Evolutionary conservation across 2,329 filamentous ascomycete species (phyloP).

Genomic region (Beauveria sp.): DNA sequence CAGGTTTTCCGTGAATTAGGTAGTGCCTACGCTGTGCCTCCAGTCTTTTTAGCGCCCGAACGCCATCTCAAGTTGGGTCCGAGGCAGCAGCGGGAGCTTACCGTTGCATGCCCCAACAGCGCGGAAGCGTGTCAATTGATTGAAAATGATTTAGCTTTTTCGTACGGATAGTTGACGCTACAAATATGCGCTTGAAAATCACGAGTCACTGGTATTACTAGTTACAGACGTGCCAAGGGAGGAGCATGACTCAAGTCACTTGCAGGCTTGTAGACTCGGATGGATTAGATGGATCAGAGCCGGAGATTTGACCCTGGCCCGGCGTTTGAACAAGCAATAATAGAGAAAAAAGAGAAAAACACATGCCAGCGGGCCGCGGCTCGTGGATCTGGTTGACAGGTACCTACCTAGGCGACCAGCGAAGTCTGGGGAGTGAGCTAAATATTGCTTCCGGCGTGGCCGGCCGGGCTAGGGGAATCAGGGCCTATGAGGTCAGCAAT

Average conservation of each 20-base stretch:
- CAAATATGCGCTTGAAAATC: no score
- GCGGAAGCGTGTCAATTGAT: background rate
- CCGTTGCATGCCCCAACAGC: background rate
- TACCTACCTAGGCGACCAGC: no score
- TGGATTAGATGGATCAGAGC: background rate
- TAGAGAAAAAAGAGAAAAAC: background rate
- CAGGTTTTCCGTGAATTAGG: no score
- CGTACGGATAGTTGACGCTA: background rate
- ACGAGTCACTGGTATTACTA: background rate
- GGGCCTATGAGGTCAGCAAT: background rate
- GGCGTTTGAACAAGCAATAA: background rate
- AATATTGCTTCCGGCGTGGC: background rate
- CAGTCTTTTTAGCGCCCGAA: conserved; percentile 1
- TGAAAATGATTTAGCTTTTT: background rate
- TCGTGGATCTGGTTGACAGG: background rate
- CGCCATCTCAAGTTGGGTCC: conserved; percentile 1
- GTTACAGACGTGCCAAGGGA: background rate
- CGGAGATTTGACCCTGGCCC: background rate
- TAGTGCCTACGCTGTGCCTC: background rate
- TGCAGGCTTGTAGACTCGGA: background rate
- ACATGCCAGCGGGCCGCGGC: conserved; percentile 9
- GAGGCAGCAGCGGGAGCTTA: background rate
- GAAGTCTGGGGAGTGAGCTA: background rate
- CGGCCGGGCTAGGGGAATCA: background rate
- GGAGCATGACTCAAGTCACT: background rate